Base-by-base conservation (phyloP, 1,284 basidiomycete species). In the Ganoderma sinense region DNA sequence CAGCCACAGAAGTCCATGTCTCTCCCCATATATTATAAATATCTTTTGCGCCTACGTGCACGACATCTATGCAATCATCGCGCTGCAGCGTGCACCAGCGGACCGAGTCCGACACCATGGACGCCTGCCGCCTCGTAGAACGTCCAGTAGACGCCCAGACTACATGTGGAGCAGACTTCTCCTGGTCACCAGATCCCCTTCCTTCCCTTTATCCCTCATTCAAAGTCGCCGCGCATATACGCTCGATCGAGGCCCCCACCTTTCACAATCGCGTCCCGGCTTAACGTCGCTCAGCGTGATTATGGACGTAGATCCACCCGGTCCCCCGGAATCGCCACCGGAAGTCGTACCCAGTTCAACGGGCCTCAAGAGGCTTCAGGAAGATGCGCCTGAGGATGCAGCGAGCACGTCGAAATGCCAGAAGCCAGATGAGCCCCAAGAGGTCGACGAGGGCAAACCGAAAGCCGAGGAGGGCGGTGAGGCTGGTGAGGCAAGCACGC, bases 151-250 rank as follows among this genome's bases (percentile, higher is more conserved):
- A 29, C 56, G 43, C 51, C 39, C 29, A 23, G 14, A 39, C 29
- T 29, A 59, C 66, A 73, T 73, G 72, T 62, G 69, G 68, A 67
- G 59, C 56, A 59, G 65, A 55, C 67, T 73, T 66, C 66, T 69
- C 16, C 66, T 68, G 20, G 56, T 62, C 59, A 65, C 40, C 56
- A 69, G 69, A 67, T 66, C 55, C 36, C 26, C 31, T 36, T 26
- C 40, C 26, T 41, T 45, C 51, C 26, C 43, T 53, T 63, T 62
- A 55, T 43, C 53, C 31, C 51, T 55, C 58, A 26, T 55, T 29
- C 26, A n/a, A 26, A 64, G 39, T 18, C 36, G 55, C 53, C n/a
- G 40, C 39, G n/a, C 61, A 14, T 61, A 33, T 51, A 29, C 55
- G 26, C 23, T 26, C 26, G 14, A 41, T 61, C 59, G 14, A 61